Evolutionary conservation across 2,329 filamentous ascomycete species (phyloP).

Genomic region (Aureobasidium vineae): DNA sequence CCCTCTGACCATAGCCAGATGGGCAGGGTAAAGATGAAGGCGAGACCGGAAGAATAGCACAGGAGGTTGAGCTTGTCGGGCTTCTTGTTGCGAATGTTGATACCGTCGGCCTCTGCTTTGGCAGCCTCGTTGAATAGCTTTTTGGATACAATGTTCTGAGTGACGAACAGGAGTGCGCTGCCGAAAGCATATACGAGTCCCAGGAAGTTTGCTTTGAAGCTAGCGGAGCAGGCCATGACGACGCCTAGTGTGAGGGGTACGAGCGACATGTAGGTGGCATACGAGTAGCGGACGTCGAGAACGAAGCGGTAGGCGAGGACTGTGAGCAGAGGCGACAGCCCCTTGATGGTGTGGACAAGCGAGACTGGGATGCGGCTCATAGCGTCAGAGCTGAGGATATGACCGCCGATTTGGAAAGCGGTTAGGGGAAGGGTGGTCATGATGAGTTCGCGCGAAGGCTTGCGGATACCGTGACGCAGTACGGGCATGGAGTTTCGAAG

Average conservation of each 20-base stretch:
- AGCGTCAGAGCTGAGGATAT: slow-evolving; percentile 89
- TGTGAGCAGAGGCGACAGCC: slow-evolving; percentile 91
- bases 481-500: slow-evolving; percentile 72
- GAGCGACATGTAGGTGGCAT: slow-evolving; percentile 75
- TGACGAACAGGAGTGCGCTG: slow-evolving; percentile 92
- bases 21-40: slow-evolving; percentile 81
- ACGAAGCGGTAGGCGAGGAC: slow-evolving; percentile 88
- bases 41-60: slow-evolving; percentile 93
- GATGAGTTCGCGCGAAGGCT: slow-evolving; percentile 77
- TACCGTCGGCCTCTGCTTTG: slow-evolving; percentile 72
- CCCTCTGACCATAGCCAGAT: slow-evolving; percentile 95
- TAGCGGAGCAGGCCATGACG: slow-evolving; percentile 90
- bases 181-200: slow-evolving; percentile 87
- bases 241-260: slow-evolving; percentile 88
- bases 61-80: slow-evolving; percentile 95
- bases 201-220: slow-evolving; percentile 71
- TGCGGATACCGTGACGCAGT: slow-evolving; percentile 77
- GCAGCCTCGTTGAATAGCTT: slow-evolving; percentile 94
- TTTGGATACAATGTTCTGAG: slow-evolving; percentile 98
- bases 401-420: slow-evolving; percentile 87
- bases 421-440: slow-evolving; percentile 86
- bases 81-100: slow-evolving; percentile 66
- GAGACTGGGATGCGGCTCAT: slow-evolving; percentile 95
- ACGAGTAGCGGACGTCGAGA: slow-evolving; percentile 84
- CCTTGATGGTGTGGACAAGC: slow-evolving; percentile 97